phyloP scores from a whole-genome alignment of 1,139 yeast genomes.

The Scheffersomyces insectosa region DNA sequence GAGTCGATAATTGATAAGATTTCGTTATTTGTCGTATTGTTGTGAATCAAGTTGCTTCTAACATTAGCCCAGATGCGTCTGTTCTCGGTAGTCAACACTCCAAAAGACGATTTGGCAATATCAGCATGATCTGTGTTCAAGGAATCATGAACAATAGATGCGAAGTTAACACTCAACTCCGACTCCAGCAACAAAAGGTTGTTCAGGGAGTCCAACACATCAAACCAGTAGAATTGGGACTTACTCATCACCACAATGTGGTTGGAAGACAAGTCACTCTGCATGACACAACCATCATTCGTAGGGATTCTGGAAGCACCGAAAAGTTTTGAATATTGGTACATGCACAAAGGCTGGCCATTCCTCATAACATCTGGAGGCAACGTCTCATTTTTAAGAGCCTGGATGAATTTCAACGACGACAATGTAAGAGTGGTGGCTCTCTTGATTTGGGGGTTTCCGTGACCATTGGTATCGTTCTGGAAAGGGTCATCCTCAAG shows the following conservation, averaged over 20 bases:
- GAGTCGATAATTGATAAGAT: slow-evolving; percentile 75
- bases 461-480: slow-evolving; percentile 48
- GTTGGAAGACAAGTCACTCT: slow-evolving; percentile 69
- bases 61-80: slow-evolving; percentile 82
- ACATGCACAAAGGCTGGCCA: slow-evolving; percentile 79
- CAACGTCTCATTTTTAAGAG: slow-evolving; percentile 71
- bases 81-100: slow-evolving; percentile 86
- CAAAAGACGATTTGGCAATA: slow-evolving; percentile 80
- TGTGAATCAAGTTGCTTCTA: slow-evolving; percentile 50
- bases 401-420: slow-evolving; percentile 75
- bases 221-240: slow-evolving; percentile 93
- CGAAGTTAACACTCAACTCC: slow-evolving; percentile 73
- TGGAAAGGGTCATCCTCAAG: slow-evolving; percentile 92
- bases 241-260: slow-evolving; percentile 84
- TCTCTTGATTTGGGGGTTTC: slow-evolving; percentile 69
- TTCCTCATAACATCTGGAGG: slow-evolving; percentile 71
- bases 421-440: slow-evolving; percentile 82
- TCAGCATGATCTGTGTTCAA: slow-evolving; percentile 58
- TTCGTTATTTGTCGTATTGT: slow-evolving; percentile 58
- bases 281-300: slow-evolving; percentile 77
- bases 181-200: slow-evolving; percentile 70
- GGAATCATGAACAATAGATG: slow-evolving; percentile 75
- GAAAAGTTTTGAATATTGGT: slow-evolving; percentile 80
- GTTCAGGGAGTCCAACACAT: slow-evolving; percentile 73
- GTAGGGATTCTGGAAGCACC: slow-evolving; percentile 89